These are phyloP conservation scores for Nannochloropsis salina DNA, from an alignment of 108 stramenopile genomes.

Conservation along the genomic window DNA sequence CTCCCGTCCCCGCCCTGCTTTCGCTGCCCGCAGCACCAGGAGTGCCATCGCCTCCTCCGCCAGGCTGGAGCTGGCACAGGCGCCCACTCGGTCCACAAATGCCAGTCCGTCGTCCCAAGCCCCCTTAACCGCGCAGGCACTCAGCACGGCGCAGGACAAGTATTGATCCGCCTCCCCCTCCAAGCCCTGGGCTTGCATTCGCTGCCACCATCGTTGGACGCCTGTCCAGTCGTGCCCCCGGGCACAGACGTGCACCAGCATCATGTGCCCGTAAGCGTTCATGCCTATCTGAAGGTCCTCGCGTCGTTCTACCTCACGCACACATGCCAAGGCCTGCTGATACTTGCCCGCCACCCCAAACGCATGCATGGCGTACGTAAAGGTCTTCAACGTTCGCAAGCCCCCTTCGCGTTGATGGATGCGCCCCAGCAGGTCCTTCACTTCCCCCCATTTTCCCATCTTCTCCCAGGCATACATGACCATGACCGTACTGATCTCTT, in stretches of 20 bases:
- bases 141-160: not conserved
- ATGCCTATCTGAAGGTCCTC: not conserved
- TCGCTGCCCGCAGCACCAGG: not conserved
- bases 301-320: not conserved
- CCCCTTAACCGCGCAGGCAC: not conserved
- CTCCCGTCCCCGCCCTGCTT: not conserved
- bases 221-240: not conserved
- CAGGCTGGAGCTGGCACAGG: not conserved
- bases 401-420: not conserved
- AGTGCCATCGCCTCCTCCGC: not conserved
- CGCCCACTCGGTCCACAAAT: not conserved
- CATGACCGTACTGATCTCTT: not conserved
- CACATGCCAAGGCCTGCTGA: not conserved
- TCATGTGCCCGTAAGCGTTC: not conserved
- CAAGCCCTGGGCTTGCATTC: not conserved
- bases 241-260: not conserved
- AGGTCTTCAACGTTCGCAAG: not conserved
- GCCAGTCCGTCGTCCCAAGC: not conserved
- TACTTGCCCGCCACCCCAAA: not conserved
- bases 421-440: not conserved
- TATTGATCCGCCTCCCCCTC: not conserved
- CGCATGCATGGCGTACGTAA: not conserved
- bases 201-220: not conserved
- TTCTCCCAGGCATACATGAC: not conserved
- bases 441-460: constrained; percentile 10